These are phyloP conservation scores for Aspergillus sp. DNA, from an alignment of 2,329 filamentous ascomycete genomes.

Conservation along the genomic window DNA sequence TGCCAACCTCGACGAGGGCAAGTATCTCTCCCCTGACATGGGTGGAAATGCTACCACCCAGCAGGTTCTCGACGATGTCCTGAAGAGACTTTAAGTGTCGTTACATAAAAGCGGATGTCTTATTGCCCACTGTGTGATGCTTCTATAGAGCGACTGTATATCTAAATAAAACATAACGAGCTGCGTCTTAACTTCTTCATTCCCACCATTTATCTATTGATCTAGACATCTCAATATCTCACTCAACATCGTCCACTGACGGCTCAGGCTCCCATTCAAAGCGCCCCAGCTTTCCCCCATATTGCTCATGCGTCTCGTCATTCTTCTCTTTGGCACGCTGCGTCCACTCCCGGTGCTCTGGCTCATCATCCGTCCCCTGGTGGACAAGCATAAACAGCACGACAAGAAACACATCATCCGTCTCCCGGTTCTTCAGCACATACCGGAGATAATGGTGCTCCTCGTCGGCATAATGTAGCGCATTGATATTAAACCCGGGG, in stretches of 20 bases:
- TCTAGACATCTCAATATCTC: conserved; percentile 6
- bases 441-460: conserved; percentile 87
- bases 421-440: conserved; percentile 77
- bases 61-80: conserved; percentile 82
- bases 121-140: not conserved
- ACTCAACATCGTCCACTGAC: conserved; percentile 20
- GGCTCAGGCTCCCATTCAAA: conserved; percentile 23
- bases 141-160: not conserved
- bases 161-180: not conserved
- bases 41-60: conserved; percentile 82
- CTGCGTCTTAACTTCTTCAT: not conserved
- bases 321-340: conserved; percentile 3
- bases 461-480: conserved; percentile 46
- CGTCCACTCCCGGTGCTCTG: conserved; percentile 12
- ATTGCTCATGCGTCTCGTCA: conserved; percentile 3
- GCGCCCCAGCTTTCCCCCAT: conserved; percentile 16
- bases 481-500: conserved; percentile 35
- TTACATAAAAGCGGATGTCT: not conserved
- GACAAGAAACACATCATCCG: conserved; percentile 73
- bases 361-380: conserved; percentile 20
- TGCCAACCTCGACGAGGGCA: conserved; percentile 79
- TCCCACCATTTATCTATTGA: not conserved
- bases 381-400: conserved; percentile 74
- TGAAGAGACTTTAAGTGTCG: conserved; percentile 67
- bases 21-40: conserved; percentile 81